Evolutionary conservation across 2,329 filamentous ascomycete species (phyloP).

Genomic region (Colletotrichum ledebouriae): DNA sequence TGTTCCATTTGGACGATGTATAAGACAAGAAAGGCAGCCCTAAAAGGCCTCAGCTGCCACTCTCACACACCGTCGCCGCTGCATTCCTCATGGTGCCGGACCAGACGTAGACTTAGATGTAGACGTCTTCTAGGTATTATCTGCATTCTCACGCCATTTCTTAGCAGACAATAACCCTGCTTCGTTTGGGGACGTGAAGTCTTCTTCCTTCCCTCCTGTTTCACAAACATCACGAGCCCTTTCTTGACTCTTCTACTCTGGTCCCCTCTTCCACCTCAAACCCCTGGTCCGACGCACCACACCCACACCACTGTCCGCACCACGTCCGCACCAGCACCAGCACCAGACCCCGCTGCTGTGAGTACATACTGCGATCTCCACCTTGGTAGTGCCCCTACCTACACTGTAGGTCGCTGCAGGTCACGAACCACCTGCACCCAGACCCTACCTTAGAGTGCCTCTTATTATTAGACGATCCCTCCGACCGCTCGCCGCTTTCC

Average conservation of each 20-base stretch:
- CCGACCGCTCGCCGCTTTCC: conserved; percentile 2
- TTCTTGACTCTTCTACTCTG: not conserved
- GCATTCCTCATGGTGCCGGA: not conserved
- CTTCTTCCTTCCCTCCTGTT: conserved; percentile 27
- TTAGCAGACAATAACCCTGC: too few relatives aligned
- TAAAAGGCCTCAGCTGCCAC: conserved; percentile 31
- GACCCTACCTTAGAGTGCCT: too few relatives aligned
- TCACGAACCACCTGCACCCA: conserved; percentile 39
- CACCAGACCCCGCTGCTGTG: conserved; percentile 11
- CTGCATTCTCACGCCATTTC: not conserved
- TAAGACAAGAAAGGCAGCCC: conserved; percentile 29
- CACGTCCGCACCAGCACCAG: conserved; percentile 24
- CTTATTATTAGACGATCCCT: too few relatives aligned
- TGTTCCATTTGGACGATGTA: conserved; percentile 4
- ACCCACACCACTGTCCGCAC: conserved; percentile 29
- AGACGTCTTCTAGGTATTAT: not conserved
- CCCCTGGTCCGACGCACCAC: conserved; percentile 30
- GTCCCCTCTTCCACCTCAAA: not conserved
- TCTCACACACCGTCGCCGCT: conserved; percentile 4
- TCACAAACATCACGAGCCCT: conserved; percentile 41
- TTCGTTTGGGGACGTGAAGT: not conserved
- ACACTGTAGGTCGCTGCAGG: conserved; percentile 17
- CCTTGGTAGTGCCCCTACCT: not conserved
- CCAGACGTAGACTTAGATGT: not conserved
- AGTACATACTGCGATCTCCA: too few relatives aligned